Evolutionary conservation across 2,329 filamentous ascomycete genomes (phyloP).

Genomic region (Penicillium sp.): DNA sequence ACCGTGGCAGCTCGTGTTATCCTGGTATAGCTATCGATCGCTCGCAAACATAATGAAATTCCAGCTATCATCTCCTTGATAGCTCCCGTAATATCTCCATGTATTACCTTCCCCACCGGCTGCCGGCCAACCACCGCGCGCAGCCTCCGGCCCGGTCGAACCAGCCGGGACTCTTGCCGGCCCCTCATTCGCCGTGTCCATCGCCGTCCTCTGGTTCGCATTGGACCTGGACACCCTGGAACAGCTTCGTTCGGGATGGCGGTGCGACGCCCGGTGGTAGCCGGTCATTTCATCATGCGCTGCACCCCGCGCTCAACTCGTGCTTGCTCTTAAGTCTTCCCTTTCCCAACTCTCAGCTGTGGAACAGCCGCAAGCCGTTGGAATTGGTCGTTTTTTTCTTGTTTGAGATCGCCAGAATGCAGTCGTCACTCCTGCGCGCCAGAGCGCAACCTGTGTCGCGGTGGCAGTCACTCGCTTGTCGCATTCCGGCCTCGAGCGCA

Average conservation of each 20-base stretch:
- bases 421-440: slow-evolving; percentile 30
- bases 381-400: too few relatives aligned
- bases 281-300: slow-evolving; percentile 23
- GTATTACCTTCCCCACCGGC: too few relatives aligned
- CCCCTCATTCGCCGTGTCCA: slow-evolving; percentile 3
- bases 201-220: too few relatives aligned
- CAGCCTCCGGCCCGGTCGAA: slow-evolving; percentile 10
- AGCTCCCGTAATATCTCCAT: too few relatives aligned
- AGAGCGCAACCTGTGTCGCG: slow-evolving; percentile 26
- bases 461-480: slow-evolving; percentile 18
- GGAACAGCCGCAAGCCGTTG: too few relatives aligned
- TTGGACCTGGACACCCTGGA: too few relatives aligned
- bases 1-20: too few relatives aligned
- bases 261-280: slow-evolving; percentile 25
- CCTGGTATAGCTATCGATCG: slow-evolving; percentile 5
- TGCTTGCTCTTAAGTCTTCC: slow-evolving; percentile 9
- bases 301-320: slow-evolving; percentile 28
- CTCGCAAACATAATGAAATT: too few relatives aligned
- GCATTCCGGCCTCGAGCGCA: slow-evolving; percentile 21
- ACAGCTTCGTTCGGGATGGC: too few relatives aligned
- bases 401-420: slow-evolving; percentile 22
- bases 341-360: too few relatives aligned
- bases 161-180: slow-evolving; percentile 19
- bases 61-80: too few relatives aligned
- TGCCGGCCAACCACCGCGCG: neutral